phyloP scores from a whole-genome alignment of 2,329 filamentous ascomycete species.

The Leptoxyphium fumago region DNA sequence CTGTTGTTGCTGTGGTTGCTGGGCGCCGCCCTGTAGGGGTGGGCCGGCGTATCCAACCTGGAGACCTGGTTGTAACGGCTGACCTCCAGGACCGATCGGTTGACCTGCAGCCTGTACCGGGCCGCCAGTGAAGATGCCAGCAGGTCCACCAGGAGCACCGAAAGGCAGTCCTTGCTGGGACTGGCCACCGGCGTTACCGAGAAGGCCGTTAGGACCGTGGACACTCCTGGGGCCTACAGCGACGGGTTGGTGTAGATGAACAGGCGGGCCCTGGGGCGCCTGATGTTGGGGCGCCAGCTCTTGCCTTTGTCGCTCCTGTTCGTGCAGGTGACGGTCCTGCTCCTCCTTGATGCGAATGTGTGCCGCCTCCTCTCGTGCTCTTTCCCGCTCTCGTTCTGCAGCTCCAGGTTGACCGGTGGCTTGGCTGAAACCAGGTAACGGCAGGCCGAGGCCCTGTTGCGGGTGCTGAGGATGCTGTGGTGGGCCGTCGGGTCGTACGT shows the following conservation, averaged over 20 bases:
- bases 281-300: constrained; percentile 66
- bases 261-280: constrained; percentile 63
- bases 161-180: constrained; percentile 37
- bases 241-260: constrained; percentile 88
- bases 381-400: constrained; percentile 32
- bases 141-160: constrained; percentile 44
- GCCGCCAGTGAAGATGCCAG: constrained; percentile 55
- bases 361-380: constrained; percentile 36
- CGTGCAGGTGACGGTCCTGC: constrained; percentile 46
- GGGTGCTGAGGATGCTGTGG: constrained; percentile 20
- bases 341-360: constrained; percentile 42
- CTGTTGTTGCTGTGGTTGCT: constrained; percentile 12
- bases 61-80: constrained; percentile 31
- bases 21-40: constrained; percentile 12
- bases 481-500: constrained; percentile 14
- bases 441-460: constrained; percentile 26
- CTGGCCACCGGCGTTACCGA: constrained; percentile 39
- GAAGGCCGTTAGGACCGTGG: constrained; percentile 79
- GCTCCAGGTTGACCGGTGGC: constrained; percentile 25
- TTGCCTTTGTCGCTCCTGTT: constrained; percentile 51
- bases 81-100: constrained; percentile 30
- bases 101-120: constrained; percentile 51
- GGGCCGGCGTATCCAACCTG: constrained; percentile 31
- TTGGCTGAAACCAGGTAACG: constrained; percentile 30
- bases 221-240: constrained; percentile 66